Conservation (phyloP, 2,329 filamentous ascomycete species). For the Teratosphaeriaceae sp. region DNA sequence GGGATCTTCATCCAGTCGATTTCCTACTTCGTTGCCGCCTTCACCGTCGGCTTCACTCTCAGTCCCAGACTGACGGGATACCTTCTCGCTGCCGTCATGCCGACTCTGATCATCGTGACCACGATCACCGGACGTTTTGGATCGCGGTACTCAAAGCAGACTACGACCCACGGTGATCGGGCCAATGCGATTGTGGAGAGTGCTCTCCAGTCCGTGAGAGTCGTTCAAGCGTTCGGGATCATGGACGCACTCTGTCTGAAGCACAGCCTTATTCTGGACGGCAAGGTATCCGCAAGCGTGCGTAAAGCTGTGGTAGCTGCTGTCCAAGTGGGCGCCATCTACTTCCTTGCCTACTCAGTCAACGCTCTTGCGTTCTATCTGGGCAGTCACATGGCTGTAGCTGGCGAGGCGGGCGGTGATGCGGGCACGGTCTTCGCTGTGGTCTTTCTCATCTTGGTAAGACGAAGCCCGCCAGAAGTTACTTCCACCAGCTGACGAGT, state of each 20-base stretch:
- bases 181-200: constrained; percentile 41
- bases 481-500: no score
- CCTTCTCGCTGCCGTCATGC: constrained; percentile 42
- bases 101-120: constrained; percentile 40
- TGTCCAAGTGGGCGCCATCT: constrained; percentile 37
- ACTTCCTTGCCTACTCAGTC: constrained; percentile 40
- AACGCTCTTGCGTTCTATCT: constrained; percentile 43
- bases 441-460: constrained; percentile 52
- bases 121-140: constrained; percentile 36
- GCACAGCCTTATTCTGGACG: constrained; percentile 30
- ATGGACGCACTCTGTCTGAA: constrained; percentile 34
- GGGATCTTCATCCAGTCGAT: constrained; percentile 42
- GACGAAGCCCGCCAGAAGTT: no score
- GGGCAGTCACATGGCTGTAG: constrained; percentile 27
- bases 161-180: constrained; percentile 33
- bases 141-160: constrained; percentile 34
- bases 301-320: constrained; percentile 37
- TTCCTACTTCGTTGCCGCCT: constrained; percentile 40
- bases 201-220: constrained; percentile 39
- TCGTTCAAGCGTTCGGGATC: constrained; percentile 44
- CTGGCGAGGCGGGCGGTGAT: constrained; percentile 21
- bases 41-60: constrained; percentile 40
- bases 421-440: constrained; percentile 56
- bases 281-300: constrained; percentile 31
- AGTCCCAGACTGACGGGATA: constrained; percentile 37